phyloP scores from a whole-genome alignment of 176 grass and related monocot genomes.

The Oryza australiensis region DNA sequence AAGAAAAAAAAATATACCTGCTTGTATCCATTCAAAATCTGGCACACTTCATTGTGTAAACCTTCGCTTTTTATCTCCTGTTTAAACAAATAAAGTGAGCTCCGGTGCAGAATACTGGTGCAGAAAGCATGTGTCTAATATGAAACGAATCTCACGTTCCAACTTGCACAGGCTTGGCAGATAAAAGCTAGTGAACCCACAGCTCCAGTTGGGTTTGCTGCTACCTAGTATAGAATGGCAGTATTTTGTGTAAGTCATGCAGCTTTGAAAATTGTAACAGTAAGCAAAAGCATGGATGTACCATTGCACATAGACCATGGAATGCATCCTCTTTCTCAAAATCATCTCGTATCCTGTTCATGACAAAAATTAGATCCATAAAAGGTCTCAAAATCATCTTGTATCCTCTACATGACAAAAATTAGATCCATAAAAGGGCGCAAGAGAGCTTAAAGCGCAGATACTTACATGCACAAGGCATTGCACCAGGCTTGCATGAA shows the following conservation, averaged over 20 bases:
- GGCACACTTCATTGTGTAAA: constrained; percentile 76
- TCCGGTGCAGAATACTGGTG: neutral
- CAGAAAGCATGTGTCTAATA: neutral
- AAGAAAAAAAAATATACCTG: constrained; percentile 52
- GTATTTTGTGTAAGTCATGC: neutral
- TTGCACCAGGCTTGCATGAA: constrained; percentile 95
- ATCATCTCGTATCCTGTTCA: constrained; percentile 93
- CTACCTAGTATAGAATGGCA: constrained; percentile 53
- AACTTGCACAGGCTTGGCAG: constrained; percentile 89
- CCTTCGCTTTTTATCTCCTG: constrained; percentile 95
- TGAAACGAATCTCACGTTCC: constrained; percentile 60
- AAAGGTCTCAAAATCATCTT: constrained; percentile 99
- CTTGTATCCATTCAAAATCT: constrained; percentile 92
- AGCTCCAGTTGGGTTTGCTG: constrained; percentile 72
- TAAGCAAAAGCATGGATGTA: constrained; percentile 3
- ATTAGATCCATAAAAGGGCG: constrained; percentile 7
- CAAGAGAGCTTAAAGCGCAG: constrained; percentile 1
- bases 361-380: constrained; percentile 19
- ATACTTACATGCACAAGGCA: constrained; percentile 80
- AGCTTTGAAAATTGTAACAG: neutral
- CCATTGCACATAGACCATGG: constrained; percentile 92
- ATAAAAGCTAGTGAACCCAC: constrained; percentile 66
- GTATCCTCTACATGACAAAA: constrained; percentile 53
- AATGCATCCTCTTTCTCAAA: constrained; percentile 99
- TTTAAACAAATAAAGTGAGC: constrained; percentile 24